phyloP scores from a whole-genome alignment of 495 filamentous ascomycete species.

The Rhizodiscina lignyota region DNA sequence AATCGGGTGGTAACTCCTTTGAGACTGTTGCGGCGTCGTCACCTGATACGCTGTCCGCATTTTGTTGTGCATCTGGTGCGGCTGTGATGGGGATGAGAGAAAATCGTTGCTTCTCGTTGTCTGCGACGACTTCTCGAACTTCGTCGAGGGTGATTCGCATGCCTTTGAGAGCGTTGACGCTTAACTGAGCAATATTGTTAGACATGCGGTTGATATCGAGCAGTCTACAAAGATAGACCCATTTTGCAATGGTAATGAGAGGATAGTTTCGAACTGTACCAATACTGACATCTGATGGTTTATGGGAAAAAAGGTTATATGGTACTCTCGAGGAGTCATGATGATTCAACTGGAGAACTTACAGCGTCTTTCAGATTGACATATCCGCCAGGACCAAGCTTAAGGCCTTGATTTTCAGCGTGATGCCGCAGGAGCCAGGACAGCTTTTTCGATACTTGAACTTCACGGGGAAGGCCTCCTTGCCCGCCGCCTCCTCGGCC shows the following conservation, averaged over 20 bases:
- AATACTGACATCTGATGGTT: too few species aligned
- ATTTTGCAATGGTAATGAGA: too few species aligned
- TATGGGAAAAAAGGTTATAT: too few species aligned
- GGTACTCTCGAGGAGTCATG: too few species aligned
- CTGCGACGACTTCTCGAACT: slow-evolving; percentile 48
- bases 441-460: slow-evolving; percentile 64
- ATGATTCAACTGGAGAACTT: slow-evolving; percentile 30
- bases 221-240: too few species aligned
- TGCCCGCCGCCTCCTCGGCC: slow-evolving; percentile 21
- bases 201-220: too few species aligned
- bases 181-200: slow-evolving; percentile 31
- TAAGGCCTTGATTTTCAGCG: slow-evolving; percentile 60
- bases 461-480: slow-evolving; percentile 31
- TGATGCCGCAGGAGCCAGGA: slow-evolving; percentile 69
- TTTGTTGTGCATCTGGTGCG: not conserved
- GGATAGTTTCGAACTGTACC: too few species aligned
- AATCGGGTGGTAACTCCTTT: slow-evolving; percentile 3
- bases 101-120: slow-evolving; percentile 87
- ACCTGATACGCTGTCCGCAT: slow-evolving; percentile 3
- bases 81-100: slow-evolving; percentile 39
- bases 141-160: slow-evolving; percentile 59
- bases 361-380: slow-evolving; percentile 65
- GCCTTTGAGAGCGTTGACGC: slow-evolving; percentile 49
- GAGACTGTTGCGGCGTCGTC: slow-evolving; percentile 2
- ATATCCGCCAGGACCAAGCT: slow-evolving; percentile 63